Base-by-base conservation (phyloP, 352 stramenopile species). In the Phytophthora megakarya region DNA sequence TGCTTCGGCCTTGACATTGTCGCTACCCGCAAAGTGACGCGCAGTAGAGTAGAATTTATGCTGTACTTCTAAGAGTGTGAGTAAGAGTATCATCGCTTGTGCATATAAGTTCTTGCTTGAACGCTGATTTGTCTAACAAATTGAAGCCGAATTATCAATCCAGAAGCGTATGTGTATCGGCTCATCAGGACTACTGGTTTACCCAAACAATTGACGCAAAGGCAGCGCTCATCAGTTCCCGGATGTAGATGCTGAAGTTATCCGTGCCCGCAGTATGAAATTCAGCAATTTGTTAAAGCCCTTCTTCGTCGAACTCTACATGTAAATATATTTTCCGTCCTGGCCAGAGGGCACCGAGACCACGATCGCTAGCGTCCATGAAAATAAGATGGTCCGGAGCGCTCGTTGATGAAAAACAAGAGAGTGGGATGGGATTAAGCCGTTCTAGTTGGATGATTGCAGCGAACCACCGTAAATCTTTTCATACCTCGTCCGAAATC, bases 41-140 rank as follows among this genome's bases (percentile, higher is more conserved):
- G 46, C 45, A 3, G 61, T 30, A 3, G 30, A 43, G n/a, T 63
- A 69, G n/a, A 69, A 63, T 12, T 35, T 28, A 19, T 69, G 19
- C 3, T 42, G 23, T 0, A 60, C 52, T 50, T 69, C 61, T 0
- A 47, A 10, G n/a, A 3, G 55, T n/a, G n/a, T 28, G 6, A 59
- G 18, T 3, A 67, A 28, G 15, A 32, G 3, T 6, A 69, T 13
- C 19, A 60, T 12, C 45, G 55, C 37, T 30, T 63, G 61, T 1
- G 51, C 61, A 15, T 60, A 69, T 7, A 11, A 7, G 18, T 63
- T 59, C 18, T 46, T 18, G 15, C 50, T 59, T 11, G 18, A 57
- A 3, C 52, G 7, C 7, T 30, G 23, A 18, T 69, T 63, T 8
- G 18, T 44, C 61, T 52, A 69, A 2, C 18, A 12, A 0, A 69